Evolutionary conservation across 2,329 filamentous ascomycete species (phyloP).

Genomic region (Calonectria pteridis): DNA sequence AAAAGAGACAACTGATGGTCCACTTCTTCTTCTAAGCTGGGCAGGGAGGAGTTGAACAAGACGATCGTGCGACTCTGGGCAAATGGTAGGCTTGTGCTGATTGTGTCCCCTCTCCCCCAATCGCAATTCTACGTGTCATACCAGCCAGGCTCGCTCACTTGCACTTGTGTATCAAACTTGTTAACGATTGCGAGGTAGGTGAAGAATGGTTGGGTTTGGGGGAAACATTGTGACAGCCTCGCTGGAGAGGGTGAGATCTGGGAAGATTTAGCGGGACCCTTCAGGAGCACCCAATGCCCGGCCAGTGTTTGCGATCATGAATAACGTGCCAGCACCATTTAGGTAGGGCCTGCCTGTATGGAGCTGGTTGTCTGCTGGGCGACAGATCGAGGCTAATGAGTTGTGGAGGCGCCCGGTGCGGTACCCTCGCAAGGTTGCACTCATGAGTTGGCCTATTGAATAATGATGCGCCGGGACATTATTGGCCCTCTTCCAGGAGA

Average conservation of each 20-base stretch:
- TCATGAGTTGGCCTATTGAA: neutral
- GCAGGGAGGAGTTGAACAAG: neutral
- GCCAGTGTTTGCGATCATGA: neutral
- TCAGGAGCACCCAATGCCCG: neutral
- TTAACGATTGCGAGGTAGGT: neutral
- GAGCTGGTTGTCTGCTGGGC: slow-evolving; percentile 7
- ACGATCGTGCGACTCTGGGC: neutral
- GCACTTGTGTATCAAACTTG: neutral
- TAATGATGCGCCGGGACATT: neutral
- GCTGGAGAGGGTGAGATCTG: slow-evolving; percentile 11
- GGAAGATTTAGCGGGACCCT: slow-evolving; percentile 26
- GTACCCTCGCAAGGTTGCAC: slow-evolving; percentile 7
- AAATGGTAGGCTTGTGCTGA: neutral
- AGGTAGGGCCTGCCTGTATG: slow-evolving; percentile 14
- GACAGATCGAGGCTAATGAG: slow-evolving; percentile 29
- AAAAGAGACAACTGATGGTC: slow-evolving; percentile 1
- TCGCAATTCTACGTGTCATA: neutral
- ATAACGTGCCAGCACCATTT: neutral
- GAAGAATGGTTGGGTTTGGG: slow-evolving; percentile 13
- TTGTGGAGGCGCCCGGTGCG: slow-evolving; percentile 18
- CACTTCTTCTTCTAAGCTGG: neutral
- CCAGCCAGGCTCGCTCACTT: neutral
- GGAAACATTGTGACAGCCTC: slow-evolving; percentile 2
- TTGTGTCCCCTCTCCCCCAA: neutral
- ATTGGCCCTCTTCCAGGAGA: neutral